Evolutionary conservation across 495 filamentous ascomycete genomes (phyloP).

Genomic region (Tuber brumale): DNA sequence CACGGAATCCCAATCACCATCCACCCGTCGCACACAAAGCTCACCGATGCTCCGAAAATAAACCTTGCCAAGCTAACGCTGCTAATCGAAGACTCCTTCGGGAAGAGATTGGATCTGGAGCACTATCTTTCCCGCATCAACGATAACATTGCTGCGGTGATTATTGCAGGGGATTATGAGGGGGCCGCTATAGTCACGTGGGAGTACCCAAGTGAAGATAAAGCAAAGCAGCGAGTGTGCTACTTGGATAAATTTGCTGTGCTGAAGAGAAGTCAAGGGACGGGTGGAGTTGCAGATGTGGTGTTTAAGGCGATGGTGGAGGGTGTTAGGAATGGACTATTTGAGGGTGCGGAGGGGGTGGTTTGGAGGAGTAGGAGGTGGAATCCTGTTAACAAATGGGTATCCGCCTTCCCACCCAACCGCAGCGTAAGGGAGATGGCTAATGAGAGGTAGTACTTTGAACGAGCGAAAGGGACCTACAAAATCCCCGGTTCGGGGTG

Average conservation of each 20-base stretch:
- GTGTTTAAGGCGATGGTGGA: slow-evolving; percentile 91
- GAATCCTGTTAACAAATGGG: slow-evolving; percentile 85
- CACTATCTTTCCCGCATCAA: slow-evolving; percentile 75
- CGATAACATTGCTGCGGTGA: slow-evolving; percentile 73
- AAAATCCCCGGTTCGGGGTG: slow-evolving; percentile 71
- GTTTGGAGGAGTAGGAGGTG: slow-evolving; percentile 68
- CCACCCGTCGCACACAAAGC: slow-evolving; percentile 57
- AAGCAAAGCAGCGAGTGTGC: slow-evolving; percentile 60
- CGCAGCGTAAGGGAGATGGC: neutral
- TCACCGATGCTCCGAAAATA: slow-evolving; percentile 66
- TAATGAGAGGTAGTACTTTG: slow-evolving; percentile 58
- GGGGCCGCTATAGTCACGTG: slow-evolving; percentile 92
- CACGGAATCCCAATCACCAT: slow-evolving; percentile 83
- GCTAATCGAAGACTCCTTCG: slow-evolving; percentile 92
- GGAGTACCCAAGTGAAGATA: slow-evolving; percentile 61
- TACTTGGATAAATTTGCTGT: slow-evolving; percentile 99
- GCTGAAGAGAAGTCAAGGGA: slow-evolving; percentile 76
- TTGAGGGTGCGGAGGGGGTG: slow-evolving; percentile 30
- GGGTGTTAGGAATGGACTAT: slow-evolving; percentile 52
- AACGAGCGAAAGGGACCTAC: slow-evolving; percentile 72
- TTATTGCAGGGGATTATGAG: slow-evolving; percentile 94
- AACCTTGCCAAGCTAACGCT: slow-evolving; percentile 73
- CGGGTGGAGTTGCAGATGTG: slow-evolving; percentile 86
- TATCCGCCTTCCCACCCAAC: neutral
- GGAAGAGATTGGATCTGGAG: slow-evolving; percentile 70